phyloP scores from a whole-genome alignment of 202 grass and related monocot genomes.

The Schoenoplectus triqueter region DNA sequence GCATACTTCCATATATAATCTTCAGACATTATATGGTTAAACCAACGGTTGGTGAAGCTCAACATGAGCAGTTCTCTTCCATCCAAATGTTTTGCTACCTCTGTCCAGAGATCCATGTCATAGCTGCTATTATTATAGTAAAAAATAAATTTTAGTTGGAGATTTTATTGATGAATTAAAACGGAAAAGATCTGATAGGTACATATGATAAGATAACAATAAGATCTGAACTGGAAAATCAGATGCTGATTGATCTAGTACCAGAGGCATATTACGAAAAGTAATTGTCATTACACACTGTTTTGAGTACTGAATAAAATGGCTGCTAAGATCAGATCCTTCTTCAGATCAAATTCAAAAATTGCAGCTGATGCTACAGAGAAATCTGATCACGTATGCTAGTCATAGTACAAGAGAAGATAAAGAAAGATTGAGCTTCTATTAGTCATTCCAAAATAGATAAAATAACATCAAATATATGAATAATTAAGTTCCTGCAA shows the following conservation, averaged over 20 bases:
- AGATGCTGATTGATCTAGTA: neutral
- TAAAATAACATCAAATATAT: neutral
- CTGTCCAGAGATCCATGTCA: constrained; percentile 78
- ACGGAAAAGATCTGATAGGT: neutral
- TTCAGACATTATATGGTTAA: constrained; percentile 59
- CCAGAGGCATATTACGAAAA: neutral
- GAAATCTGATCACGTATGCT: neutral
- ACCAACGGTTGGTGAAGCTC: constrained; percentile 62
- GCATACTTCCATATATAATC: constrained; percentile 83
- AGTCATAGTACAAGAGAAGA: neutral
- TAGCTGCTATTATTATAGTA: constrained; percentile 54
- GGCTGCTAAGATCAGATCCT: neutral
- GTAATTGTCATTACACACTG: neutral
- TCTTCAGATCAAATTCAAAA: constrained; percentile 20
- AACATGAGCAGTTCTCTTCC: constrained; percentile 71
- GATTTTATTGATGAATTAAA: neutral
- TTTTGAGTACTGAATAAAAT: neutral
- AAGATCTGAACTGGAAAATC: neutral
- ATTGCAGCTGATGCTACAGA: neutral
- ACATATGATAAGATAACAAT: neutral
- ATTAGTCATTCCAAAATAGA: neutral
- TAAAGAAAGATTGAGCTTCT: neutral
- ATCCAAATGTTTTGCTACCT: constrained; percentile 81
- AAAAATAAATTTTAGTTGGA: constrained; percentile 6
- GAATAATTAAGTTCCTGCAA: constrained; percentile 4